These are phyloP conservation scores for Cytospora paraplurivora DNA, from an alignment of 2,329 filamentous ascomycete species.

Conservation along the genomic window DNA sequence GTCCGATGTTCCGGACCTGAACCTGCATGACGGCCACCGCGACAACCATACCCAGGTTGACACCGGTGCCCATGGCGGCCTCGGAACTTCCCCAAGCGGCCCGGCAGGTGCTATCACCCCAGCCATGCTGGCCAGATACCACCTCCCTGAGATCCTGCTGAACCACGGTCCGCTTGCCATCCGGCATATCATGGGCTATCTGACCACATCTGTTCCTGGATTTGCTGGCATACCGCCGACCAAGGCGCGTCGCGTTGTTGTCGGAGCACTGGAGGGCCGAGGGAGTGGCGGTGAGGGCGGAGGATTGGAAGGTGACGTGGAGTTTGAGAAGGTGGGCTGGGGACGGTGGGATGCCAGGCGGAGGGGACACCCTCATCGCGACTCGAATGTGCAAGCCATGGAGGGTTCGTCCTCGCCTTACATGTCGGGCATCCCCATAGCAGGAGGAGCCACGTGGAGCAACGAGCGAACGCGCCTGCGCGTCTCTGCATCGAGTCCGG, in stretches of 20 bases:
- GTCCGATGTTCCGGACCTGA: conserved; percentile 81
- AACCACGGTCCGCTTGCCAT: conserved; percentile 90
- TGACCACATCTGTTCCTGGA: conserved; percentile 90
- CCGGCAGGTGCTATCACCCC: conserved; percentile 82
- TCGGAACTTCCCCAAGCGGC: conserved; percentile 60
- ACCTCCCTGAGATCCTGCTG: conserved; percentile 87
- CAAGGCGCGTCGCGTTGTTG: conserved; percentile 87
- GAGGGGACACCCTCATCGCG: conserved; percentile 62
- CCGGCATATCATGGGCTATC: conserved; percentile 90
- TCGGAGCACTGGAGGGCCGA: conserved; percentile 86
- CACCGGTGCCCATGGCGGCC: conserved; percentile 34
- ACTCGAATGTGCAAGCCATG: conserved; percentile 42
- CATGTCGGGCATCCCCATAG: conserved; percentile 59
- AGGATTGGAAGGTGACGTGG: conserved; percentile 68
- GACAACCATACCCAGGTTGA: conserved; percentile 44
- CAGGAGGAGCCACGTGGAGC: conserved; percentile 46
- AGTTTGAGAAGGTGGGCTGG: conserved; percentile 97
- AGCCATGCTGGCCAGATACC: conserved; percentile 80
- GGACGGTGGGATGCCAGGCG: conserved; percentile 89
- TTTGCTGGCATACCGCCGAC: conserved; percentile 86
- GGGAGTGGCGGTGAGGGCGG: conserved; percentile 60
- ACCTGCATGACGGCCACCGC: conserved; percentile 68
- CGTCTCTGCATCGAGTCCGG: conserved; percentile 61
- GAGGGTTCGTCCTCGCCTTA: conserved; percentile 47
- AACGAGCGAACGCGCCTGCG: conserved; percentile 52